Evolutionary conservation across 352 stramenopile genomes (phyloP).

Genomic region (Phytophthora crassamura): DNA sequence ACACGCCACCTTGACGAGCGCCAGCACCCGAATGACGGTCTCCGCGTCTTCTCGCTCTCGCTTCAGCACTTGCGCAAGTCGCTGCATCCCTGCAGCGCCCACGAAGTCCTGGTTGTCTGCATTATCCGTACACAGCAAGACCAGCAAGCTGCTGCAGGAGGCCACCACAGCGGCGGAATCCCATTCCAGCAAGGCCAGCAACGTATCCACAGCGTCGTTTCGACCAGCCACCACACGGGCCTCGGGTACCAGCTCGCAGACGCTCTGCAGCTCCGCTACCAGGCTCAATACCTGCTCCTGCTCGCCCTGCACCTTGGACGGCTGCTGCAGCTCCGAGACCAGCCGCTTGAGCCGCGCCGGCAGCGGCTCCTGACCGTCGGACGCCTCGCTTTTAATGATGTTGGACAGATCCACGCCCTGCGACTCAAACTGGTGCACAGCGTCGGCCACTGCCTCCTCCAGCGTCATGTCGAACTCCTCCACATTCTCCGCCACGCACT

Average conservation of each 20-base stretch:
- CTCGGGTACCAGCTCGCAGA: slow-evolving; percentile 57
- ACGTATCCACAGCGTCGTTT: slow-evolving; percentile 58
- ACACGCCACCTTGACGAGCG: slow-evolving; percentile 50
- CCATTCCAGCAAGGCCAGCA: slow-evolving; percentile 47
- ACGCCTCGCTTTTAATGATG: slow-evolving; percentile 63
- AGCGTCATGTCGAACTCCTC: slow-evolving; percentile 90
- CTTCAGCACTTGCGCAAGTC: slow-evolving; percentile 35
- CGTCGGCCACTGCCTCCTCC: slow-evolving; percentile 81
- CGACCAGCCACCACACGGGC: slow-evolving; percentile 68
- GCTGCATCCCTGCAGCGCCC: slow-evolving; percentile 45
- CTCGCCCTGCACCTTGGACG: slow-evolving; percentile 1
- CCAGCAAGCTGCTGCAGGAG: slow-evolving; percentile 36
- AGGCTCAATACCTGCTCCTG: slow-evolving; percentile 27
- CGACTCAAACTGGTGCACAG: slow-evolving; percentile 86
- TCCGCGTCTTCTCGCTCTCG: slow-evolving; percentile 15
- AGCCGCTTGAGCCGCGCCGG: slow-evolving; percentile 44
- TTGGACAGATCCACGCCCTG: slow-evolving; percentile 89
- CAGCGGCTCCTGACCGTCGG: slow-evolving; percentile 23
- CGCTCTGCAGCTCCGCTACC: slow-evolving; percentile 33
- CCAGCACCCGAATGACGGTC: slow-evolving; percentile 36
- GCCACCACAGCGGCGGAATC: slow-evolving; percentile 11
- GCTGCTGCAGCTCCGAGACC: slow-evolving; percentile 34
- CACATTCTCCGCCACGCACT: slow-evolving; percentile 90
- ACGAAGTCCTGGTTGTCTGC: slow-evolving; percentile 75
- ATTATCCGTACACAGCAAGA: slow-evolving; percentile 51